Base-by-base conservation (phyloP, 352 stramenopile genomes). In the Pythium scleroteichum region DNA sequence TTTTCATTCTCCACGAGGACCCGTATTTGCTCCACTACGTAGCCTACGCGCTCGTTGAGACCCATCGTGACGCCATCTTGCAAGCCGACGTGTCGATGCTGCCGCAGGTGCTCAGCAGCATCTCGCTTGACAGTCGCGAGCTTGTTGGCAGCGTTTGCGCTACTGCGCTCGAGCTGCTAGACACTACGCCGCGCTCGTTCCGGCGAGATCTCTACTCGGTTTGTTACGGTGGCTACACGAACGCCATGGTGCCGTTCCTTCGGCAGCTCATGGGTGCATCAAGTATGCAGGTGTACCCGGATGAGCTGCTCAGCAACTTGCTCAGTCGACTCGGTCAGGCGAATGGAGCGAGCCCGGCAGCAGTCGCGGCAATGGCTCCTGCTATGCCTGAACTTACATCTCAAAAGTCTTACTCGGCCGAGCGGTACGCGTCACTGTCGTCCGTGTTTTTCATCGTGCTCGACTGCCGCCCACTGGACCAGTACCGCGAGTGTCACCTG, bases 21-120 rank as follows among this genome's bases (percentile, higher is more conserved):
- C 88, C 88, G 58, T 93, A 89, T 46, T 57, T 96, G 53, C 73
- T 96, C 35, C 90, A 97, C 54, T 97, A 96, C 65, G 80, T 97
- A 22, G 88, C 90, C 2, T 91, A 95, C 57, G 83, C 88, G 17
- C 76, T 97, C 4, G 83, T 95, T 0, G 69, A 72, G 10, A 73
- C 77, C 12, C 73, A 88, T 44, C 80, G 82, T 2, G 53, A 87
- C 0, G 48, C 45, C 20, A 87, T 97, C 27, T 58, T 97, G 9
- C 20, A 71, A 17, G 72, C 79, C 2, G 88, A 95, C 24, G 74
- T 92, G 23, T 64, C 85, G 14, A 85, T 90, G 74, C 67, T 96
- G 53, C 87, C 87, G 7, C 83, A 93, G 58, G 84, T 95, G 39
- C 68, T 96, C 27, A 92, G 73, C 23, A 84, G 66, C 13, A 76